These are phyloP conservation scores for Pleurotus eryngii DNA, from an alignment of 768 basidiomycete genomes.

Conservation along the genomic window DNA sequence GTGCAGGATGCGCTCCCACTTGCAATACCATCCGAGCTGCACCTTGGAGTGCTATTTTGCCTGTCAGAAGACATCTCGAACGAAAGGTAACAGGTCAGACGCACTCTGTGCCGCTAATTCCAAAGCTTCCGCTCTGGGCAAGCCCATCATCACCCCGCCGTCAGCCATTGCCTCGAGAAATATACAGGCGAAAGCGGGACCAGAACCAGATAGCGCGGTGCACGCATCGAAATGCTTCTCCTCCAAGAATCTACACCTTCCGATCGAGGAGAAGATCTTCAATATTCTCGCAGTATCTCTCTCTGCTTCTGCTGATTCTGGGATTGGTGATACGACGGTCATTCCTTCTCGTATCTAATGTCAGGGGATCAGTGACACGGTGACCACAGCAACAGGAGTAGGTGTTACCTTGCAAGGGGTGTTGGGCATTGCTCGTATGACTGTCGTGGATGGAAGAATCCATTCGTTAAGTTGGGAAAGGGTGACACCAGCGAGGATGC, in stretches of 20 bases:
- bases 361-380: neutral
- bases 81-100: conserved; percentile 17
- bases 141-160: conserved; percentile 99
- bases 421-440: conserved; percentile 98
- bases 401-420: conserved; percentile 82
- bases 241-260: conserved; percentile 91
- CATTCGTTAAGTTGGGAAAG: conserved; percentile 73
- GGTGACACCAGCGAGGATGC: conserved; percentile 96
- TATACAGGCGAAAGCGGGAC: conserved; percentile 95
- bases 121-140: conserved; percentile 89
- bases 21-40: conserved; percentile 94
- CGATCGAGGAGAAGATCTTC: conserved; percentile 96
- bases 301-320: conserved; percentile 46
- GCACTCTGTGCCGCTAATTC: conserved; percentile 95
- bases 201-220: conserved; percentile 93
- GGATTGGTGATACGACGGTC: conserved; percentile 86
- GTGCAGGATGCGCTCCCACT: conserved; percentile 87
- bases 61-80: conserved; percentile 5
- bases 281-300: conserved; percentile 71
- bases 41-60: conserved; percentile 81
- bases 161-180: conserved; percentile 99
- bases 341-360: conserved; percentile 95
- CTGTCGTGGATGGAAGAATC: conserved; percentile 75
- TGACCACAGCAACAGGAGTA: too few species aligned
- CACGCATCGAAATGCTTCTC: conserved; percentile 99